A percentile compares a stretch with the other conserved stretches of the same genome.
These are phyloP conservation scores for Clavispora asparagi DNA, from an alignment of 805 yeast species.

Conservation along the genomic window DNA sequence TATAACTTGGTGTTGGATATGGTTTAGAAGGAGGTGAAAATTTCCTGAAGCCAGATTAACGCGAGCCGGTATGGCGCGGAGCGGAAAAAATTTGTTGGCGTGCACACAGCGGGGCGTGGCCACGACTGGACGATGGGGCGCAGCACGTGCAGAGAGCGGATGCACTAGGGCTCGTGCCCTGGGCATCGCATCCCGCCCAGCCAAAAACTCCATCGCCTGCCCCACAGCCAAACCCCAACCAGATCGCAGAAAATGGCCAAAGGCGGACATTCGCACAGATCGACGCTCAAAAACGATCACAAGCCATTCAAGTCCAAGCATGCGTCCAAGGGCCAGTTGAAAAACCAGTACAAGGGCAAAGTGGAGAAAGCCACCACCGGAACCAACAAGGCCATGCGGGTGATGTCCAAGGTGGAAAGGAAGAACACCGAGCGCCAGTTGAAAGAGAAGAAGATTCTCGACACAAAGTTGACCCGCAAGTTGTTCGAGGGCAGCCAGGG, in stretches of 20 bases:
- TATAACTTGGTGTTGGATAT: slow-evolving; percentile 1
- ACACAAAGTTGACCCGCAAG: slow-evolving; percentile 53
- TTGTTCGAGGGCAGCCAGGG: slow-evolving; percentile 77
- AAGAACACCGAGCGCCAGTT: slow-evolving; percentile 75
- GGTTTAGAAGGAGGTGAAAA: slow-evolving; percentile 2
- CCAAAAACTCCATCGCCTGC: background rate
- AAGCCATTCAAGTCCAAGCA: slow-evolving; percentile 91
- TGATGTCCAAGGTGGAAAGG: slow-evolving; percentile 54
- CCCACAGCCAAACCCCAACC: background rate
- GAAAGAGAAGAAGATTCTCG: slow-evolving; percentile 63
- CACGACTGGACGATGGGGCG: background rate
- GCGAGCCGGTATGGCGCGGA: background rate
- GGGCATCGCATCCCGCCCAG: background rate
- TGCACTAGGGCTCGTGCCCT: slow-evolving; percentile 3
- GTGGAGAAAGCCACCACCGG: slow-evolving; percentile 58
- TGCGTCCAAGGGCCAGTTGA: slow-evolving; percentile 81
- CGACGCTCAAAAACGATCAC: slow-evolving; percentile 77
- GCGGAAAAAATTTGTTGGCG: slow-evolving; percentile 1
- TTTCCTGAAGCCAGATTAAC: background rate
- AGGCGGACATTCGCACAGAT: slow-evolving; percentile 73
- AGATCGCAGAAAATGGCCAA: slow-evolving; percentile 42
- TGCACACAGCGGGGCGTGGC: background rate
- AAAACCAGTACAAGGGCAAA: slow-evolving; percentile 78
- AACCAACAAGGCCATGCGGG: slow-evolving; percentile 31
- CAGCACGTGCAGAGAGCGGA: background rate